Evolutionary conservation across 768 basidiomycete genomes (phyloP), one percentile per base, ranked within the genome.

Genomic region (Lactifluus piperatus): DNA sequence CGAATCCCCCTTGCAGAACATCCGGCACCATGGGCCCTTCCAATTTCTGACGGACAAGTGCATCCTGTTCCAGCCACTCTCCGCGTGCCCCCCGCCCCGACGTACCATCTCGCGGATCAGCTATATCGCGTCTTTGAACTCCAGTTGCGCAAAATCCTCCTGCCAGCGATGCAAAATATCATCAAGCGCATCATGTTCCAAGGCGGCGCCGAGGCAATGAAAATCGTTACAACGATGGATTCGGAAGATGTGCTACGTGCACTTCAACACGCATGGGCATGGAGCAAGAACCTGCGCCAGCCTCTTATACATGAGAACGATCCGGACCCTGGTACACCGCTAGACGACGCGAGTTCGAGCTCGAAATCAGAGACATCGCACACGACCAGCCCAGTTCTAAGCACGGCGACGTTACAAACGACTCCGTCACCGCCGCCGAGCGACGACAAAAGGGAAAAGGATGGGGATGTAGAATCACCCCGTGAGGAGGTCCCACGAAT

Each of bases 401-500:
- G 85, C 13, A 85, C 85, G 1, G 80, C 84, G 8, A 90, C 87
- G 7, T 67, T 89, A 30, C 83, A 84, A 62, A 90, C 87, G n/a
- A 88, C 87, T 7, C 87, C 87, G 0, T 86, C 84, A 2, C 87
- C 87, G 0, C 83, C 86, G 0, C 86, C 86, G 7, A 72, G 68
- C 20, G 67, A 69, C 43, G 70, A 71, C 55, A 73, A 73, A 59
- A 71, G 71, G 13, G 70, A 71, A 46, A 76, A 74, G 54, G 71
- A 72, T 3, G 71, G 71, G 9, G 72, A 70, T 4, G 63, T 58
- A 7, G 59, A 63, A 18, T 67, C 68, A 43, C 71, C 69, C 2
- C 57, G 60, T 5, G 64, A 64, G 10, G 57, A 57, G 41, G 61
- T 67, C 24, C 36, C 66, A 32, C 64, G 70, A 64, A 5, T 65